Percentiles rank a stretch among this genome's conserved stretches.
Conservation (phyloP, 495 filamentous ascomycete species). For the Elaphomyces granulatus region DNA sequence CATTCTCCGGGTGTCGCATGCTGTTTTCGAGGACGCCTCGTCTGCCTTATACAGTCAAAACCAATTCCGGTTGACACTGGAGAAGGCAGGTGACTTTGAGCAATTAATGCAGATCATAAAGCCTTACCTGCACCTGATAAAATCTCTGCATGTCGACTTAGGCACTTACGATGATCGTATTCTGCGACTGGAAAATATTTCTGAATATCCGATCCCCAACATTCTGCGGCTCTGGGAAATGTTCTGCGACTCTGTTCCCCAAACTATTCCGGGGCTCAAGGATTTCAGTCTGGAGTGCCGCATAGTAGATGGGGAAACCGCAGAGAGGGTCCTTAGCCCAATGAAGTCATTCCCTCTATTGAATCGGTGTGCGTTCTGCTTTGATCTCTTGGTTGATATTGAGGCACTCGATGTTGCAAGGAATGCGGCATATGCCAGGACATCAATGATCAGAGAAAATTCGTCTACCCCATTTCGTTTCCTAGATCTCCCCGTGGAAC, state of each 20-base stretch:
- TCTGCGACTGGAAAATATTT: slow-evolving; percentile 2
- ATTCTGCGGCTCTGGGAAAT: slow-evolving; percentile 8
- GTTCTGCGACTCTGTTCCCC: slow-evolving; percentile 9
- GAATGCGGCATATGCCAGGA: slow-evolving; percentile 1
- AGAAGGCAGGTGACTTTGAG: slow-evolving; percentile 6
- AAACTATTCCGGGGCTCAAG: slow-evolving; percentile 9
- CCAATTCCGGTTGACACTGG: slow-evolving; percentile 8
- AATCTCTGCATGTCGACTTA: slow-evolving; percentile 13
- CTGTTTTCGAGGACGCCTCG: slow-evolving; percentile 6
- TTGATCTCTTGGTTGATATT: slow-evolving; percentile 6
- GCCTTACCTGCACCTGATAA: slow-evolving; percentile 7
- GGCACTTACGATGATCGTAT: slow-evolving; percentile 9
- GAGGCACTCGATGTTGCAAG: slow-evolving; percentile 9
- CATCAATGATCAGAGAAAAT: neutral
- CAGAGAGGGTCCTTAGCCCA: slow-evolving; percentile 6
- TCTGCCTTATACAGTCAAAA: slow-evolving; percentile 9
- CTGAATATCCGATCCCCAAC: slow-evolving; percentile 4
- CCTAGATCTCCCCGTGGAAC: slow-evolving; percentile 14
- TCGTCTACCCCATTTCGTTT: slow-evolving; percentile 13
- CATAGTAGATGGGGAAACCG: slow-evolving; percentile 10
- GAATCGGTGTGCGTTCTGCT: slow-evolving; percentile 11
- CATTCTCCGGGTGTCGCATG: slow-evolving; percentile 7
- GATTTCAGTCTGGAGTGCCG: slow-evolving; percentile 14
- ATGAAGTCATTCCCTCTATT: slow-evolving; percentile 12
- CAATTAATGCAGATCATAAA: slow-evolving; percentile 6